A percentile compares a stretch with the other conserved stretches of the same genome.
phyloP scores from a whole-genome alignment of 179 eudicot species.

The Gypsophila paniculata region DNA sequence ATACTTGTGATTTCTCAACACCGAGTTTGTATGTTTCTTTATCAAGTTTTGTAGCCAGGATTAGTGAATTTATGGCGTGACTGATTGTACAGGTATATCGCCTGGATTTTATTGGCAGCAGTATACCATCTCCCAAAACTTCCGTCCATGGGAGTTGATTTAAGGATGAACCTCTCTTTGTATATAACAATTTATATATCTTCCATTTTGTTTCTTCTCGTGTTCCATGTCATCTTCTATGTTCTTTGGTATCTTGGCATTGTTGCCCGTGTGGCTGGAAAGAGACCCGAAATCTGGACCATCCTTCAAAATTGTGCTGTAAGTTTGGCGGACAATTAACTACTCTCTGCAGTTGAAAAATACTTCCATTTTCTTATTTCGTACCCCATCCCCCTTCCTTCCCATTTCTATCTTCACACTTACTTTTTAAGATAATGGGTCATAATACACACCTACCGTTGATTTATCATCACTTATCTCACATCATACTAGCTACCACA shows the following conservation, averaged over 20 bases:
- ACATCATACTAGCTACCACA: too few relatives aligned
- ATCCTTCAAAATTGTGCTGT: conserved; percentile 96
- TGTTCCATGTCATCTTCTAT: conserved; percentile 78
- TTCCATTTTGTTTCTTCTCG: conserved; percentile 84
- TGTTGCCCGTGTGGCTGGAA: conserved; percentile 93
- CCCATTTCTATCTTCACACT: too few relatives aligned
- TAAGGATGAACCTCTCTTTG: conserved; percentile 97
- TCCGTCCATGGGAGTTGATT: conserved; percentile 97
- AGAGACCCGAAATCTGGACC: conserved; percentile 78
- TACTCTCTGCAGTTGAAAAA: too few relatives aligned
- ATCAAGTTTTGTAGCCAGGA: background rate
- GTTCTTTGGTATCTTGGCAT: conserved; percentile 98
- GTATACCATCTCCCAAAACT: conserved; percentile 97
- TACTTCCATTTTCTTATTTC: too few relatives aligned
- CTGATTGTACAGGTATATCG: conserved; percentile 65
- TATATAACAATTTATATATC: conserved; percentile 78
- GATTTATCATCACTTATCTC: too few relatives aligned
- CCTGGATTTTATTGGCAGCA: conserved; percentile 92
- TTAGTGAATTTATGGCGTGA: conserved; percentile 9
- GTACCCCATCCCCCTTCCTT: too few relatives aligned
- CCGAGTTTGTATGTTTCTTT: too few relatives aligned
- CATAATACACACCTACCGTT: too few relatives aligned
- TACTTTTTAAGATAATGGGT: too few relatives aligned
- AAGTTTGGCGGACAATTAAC: conserved; percentile 28
- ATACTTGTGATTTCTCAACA: background rate